Base-by-base conservation (phyloP, 2,329 filamentous ascomycete genomes). In the Rugonectria rugulosa region DNA sequence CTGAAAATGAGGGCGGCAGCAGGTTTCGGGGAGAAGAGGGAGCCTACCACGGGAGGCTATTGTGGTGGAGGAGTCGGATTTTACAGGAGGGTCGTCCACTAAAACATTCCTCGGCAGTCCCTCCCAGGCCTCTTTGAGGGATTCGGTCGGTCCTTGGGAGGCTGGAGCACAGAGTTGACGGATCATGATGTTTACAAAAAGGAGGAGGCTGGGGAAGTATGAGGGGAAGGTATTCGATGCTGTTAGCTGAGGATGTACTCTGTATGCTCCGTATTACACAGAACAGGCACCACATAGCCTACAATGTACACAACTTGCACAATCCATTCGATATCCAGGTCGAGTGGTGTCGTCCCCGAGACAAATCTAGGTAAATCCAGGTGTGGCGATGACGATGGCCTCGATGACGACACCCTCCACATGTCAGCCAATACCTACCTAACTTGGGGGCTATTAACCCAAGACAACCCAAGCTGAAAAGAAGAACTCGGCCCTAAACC, bases 321-420 rank as follows among this genome's bases (percentile, higher is more conserved):
- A n/a, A n/a, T n/a, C n/a, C n/a, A n/a, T n/a, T n/a, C n/a, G n/a
- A n/a, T n/a, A n/a, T n/a, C n/a, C n/a, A n/a, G n/a, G n/a, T n/a
- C n/a, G n/a, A n/a, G n/a, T n/a, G n/a, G n/a, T n/a, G n/a, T n/a
- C n/a, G n/a, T n/a, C n/a, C n/a, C n/a, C n/a, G n/a, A n/a, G n/a
- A n/a, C n/a, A n/a, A n/a, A n/a, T n/a, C n/a, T n/a, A n/a, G n/a
- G n/a, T n/a, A n/a, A n/a, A n/a, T n/a, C 29, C 29, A 32, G n/a
- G 9, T 20, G 26, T 24, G 41, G 24, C 31, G 29, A 46, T 61
- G 57, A 56, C 43, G 59, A 66, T 61, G 38, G 59, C 61, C 59
- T 62, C 64, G 60, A 67, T 67, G 64, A 66, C 64, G 64, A 66
- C 64, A 60, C 52, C 36, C 20, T 40, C 37, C 50, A 34, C 42